Conservation (phyloP, 805 yeast genomes). For the Phaffomyces antillensis region DNA sequence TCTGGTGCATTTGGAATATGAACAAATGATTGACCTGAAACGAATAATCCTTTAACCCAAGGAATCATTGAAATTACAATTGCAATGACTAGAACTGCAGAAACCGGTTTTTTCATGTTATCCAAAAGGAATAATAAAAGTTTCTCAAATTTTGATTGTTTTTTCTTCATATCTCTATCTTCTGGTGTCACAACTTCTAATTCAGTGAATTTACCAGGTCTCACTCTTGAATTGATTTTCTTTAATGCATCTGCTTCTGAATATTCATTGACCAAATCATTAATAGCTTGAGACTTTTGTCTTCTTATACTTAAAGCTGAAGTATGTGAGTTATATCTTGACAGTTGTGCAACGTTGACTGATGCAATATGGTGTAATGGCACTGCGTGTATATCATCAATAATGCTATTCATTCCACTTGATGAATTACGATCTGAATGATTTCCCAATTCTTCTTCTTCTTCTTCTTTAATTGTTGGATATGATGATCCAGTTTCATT, state of each 20-base stretch:
- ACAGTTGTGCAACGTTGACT: not conserved
- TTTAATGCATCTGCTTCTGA: conserved; percentile 19
- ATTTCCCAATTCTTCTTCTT: not conserved
- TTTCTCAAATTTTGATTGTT: not conserved
- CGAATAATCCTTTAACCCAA: conserved; percentile 74
- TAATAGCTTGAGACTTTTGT: conserved; percentile 19
- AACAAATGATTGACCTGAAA: conserved; percentile 29
- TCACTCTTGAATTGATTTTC: conserved; percentile 10
- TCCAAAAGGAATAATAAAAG: conserved; percentile 30
- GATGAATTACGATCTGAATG: not conserved
- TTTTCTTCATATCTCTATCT: not conserved
- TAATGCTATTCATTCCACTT: not conserved
- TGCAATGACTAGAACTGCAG: conserved; percentile 60
- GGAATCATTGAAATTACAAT: conserved; percentile 77
- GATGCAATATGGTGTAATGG: not conserved
- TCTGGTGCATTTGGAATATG: conserved; percentile 77
- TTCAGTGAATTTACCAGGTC: conserved; percentile 18
- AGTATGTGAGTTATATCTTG: conserved; percentile 2
- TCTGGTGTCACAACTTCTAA: conserved; percentile 6
- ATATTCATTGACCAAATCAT: conserved; percentile 44
- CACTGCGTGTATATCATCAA: not conserved
- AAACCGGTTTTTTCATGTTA: conserved; percentile 66
- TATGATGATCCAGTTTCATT: not conserved
- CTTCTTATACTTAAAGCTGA: conserved; percentile 8
- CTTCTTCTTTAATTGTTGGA: not conserved